These are phyloP conservation scores for Tulasnella sp. DNA, from an alignment of 768 basidiomycete species.

Conservation along the genomic window DNA sequence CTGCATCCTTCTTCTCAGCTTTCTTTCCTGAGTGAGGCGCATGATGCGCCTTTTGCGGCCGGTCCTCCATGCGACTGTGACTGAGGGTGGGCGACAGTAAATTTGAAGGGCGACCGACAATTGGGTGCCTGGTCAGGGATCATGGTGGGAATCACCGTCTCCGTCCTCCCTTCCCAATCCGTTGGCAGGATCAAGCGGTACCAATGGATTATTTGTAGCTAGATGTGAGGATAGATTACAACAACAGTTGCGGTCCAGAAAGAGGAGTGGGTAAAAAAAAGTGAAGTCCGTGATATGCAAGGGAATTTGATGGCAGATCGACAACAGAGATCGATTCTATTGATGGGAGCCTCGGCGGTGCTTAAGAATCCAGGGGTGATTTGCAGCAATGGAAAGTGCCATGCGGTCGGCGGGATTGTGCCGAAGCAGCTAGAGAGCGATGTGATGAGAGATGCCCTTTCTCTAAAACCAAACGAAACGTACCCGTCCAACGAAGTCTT, in stretches of 20 bases:
- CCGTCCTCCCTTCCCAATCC: neutral
- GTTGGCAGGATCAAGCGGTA: neutral
- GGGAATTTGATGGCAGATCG: neutral
- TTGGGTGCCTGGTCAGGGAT: neutral
- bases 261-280: neutral
- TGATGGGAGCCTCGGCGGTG: conserved; percentile 31
- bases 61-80: conserved; percentile 56
- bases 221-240: neutral
- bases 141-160: neutral
- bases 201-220: neutral
- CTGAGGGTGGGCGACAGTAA: neutral
- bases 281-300: neutral
- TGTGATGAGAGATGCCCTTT: neutral
- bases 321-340: neutral
- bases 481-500: conserved; percentile 61
- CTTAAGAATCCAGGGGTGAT: conserved; percentile 78
- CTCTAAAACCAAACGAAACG: conserved; percentile 31
- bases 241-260: neutral
- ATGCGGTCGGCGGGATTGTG: conserved; percentile 72
- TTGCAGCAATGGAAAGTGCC: conserved; percentile 65
- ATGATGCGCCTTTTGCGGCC: conserved; percentile 78
- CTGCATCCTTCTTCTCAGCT: conserved; percentile 73
- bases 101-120: conserved; percentile 17
- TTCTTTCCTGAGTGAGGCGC: conserved; percentile 67
- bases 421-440: conserved; percentile 63